Base-by-base conservation (phyloP, 2,329 filamentous ascomycete genomes). In the Basipetospora chlamydospora region DNA sequence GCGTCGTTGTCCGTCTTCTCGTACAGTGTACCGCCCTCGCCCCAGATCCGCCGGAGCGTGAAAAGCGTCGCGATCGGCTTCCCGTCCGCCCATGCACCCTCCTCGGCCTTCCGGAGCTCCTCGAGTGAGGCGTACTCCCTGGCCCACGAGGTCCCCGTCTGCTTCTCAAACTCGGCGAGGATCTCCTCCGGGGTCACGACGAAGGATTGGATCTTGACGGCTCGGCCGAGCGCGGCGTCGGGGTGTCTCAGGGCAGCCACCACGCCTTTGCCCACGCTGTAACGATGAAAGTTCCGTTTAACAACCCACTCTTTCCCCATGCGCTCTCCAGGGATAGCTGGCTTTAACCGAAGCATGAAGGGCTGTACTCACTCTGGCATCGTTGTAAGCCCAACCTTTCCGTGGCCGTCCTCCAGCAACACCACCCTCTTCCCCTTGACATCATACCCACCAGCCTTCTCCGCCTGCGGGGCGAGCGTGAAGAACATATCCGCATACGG, bases 31-130 rank as follows among this genome's bases (percentile, higher is more conserved):
- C 76, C 75, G 0, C 80, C 80, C 46, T 80, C 71, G 0, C 70
- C 69, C 80, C 80, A 85, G 35, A 85, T 85, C 13, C 80, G 59
- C 31, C 74, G 60, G 44, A 85, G 55, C 0, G 80, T 83, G 33
- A 66, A 61, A 1, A 58, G 44, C 0, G 71, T 72, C 1, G 74
- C 75, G 13, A 49, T 41, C 0, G 73, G 63, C 32, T 61, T 54
- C 0, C 62, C 61, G 23, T 61, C 58, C 12, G 62, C 61, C 71
- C 74, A 81, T 0, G 66, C 64, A 48, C 71, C 61, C 36, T 65
- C 49, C 56, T 86, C 81, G 6, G 70, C 45, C 25, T 64, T 53
- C 33, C 62, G 63, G 22, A 85, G 49, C 30, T 64, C 57, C 2
- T 64, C 57, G 8, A 80, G 56, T 3, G 73, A 49, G 10, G 63